Percentiles rank a stretch among this genome's conserved stretches.
phyloP scores from a whole-genome alignment of 305 asterid genomes.

The Fraxinus baroniana region DNA sequence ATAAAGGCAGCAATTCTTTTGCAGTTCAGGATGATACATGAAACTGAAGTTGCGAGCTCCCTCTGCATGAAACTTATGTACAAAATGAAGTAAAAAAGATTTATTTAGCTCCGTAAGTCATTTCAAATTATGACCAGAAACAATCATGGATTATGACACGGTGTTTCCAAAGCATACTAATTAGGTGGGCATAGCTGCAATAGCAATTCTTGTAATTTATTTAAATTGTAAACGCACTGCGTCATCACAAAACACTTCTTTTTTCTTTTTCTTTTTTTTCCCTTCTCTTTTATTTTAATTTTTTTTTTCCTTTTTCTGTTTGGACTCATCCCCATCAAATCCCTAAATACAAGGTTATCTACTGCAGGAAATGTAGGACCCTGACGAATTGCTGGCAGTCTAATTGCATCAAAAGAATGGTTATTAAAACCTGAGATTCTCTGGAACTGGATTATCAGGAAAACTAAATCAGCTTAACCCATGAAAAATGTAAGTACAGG shows the following conservation, averaged over 20 bases:
- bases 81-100: background rate
- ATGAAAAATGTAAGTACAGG: background rate
- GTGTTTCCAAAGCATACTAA: background rate
- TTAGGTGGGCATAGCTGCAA: background rate
- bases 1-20: background rate
- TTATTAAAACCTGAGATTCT: background rate
- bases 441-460: slow-evolving; percentile 3
- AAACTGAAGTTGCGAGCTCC: background rate
- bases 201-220: background rate
- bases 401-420: background rate
- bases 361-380: background rate
- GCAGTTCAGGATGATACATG: background rate
- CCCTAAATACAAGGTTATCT: background rate
- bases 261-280: background rate
- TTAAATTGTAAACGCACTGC: background rate
- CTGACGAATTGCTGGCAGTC: background rate
- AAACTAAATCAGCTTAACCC: background rate
- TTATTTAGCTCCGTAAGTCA: background rate
- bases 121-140: background rate
- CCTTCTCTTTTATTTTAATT: background rate
- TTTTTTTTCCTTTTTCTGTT: background rate
- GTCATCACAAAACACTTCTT: background rate
- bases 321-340: background rate
- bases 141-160: background rate
- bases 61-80: background rate